Conservation (phyloP, 2,329 filamentous ascomycete genomes). For the Penicillium italicum region DNA sequence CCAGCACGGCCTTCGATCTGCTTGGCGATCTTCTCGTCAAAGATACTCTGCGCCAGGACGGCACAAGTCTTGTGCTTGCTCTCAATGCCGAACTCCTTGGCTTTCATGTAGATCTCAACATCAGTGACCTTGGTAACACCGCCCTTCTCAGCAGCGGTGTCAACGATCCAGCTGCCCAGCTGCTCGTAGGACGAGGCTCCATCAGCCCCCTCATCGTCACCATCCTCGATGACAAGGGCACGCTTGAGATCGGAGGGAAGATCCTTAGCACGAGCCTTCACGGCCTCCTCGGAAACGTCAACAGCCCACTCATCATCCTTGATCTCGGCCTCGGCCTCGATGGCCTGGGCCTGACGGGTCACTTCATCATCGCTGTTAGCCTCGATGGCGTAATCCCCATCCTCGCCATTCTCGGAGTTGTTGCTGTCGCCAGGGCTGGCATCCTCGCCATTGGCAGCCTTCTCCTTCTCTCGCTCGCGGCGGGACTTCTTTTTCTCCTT, state of each 20-base stretch:
- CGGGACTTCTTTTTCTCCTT: conserved; percentile 96
- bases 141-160: conserved; percentile 65
- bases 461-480: conserved; percentile 72
- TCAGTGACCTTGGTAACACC: conserved; percentile 77
- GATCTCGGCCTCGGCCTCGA: conserved; percentile 65
- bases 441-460: conserved; percentile 55
- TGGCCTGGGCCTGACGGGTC: conserved; percentile 69
- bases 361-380: conserved; percentile 89
- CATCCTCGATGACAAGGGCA: conserved; percentile 77
- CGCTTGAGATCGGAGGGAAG: conserved; percentile 94
- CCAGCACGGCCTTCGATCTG: conserved; percentile 79
- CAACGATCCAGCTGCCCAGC: conserved; percentile 87
- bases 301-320: conserved; percentile 94
- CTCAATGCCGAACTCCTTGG: conserved; percentile 93
- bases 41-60: conserved; percentile 89
- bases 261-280: conserved; percentile 88
- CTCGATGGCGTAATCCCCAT: conserved; percentile 63
- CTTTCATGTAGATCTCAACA: conserved; percentile 91
- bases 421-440: conserved; percentile 65
- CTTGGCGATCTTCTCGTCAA: conserved; percentile 82
- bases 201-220: conserved; percentile 75
- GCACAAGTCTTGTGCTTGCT: conserved; percentile 88
- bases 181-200: conserved; percentile 79
- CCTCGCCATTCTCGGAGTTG: conserved; percentile 59
- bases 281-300: conserved; percentile 91